Evolutionary conservation across 768 basidiomycete genomes (phyloP), one percentile per base, ranked within the genome.

Genomic region (Hericium alpestre): DNA sequence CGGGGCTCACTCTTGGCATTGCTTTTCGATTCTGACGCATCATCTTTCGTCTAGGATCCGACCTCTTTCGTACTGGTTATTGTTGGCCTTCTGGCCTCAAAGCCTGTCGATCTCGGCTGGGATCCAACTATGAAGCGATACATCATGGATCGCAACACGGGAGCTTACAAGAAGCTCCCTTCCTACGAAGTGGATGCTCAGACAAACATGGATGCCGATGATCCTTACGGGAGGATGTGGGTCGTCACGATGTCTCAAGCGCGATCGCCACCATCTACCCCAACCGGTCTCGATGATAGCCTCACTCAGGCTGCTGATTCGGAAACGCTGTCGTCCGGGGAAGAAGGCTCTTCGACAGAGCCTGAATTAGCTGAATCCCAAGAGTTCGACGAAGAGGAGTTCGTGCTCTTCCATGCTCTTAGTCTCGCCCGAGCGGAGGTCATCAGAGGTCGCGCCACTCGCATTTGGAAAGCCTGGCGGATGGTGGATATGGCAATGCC

Each of bases 401-500:
- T 53, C 38, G 52, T 53, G n/a, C 20, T 53, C 10, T 53, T 32
- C 52, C 52, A 38, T 12, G 52, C 37, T 38, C 18, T 53, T 1
- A 53, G 52, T 37, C 52, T 53, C 4, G 16, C 52, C 4, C 52
- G 52, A 3, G 52, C 25, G 20, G 52, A 53, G 38, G 52, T 53
- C 32, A 37, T 53, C 23, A 27, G 52, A 38, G 52, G 52, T 16
- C 52, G 52, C 22, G 52, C 52, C 52, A 53, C 52, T 25, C 52
- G 52, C 8, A 38, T 53, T 2, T 53, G 52, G 52, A 38, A 37
- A 22, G 52, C 52, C 2, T 53, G 52, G 52, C 20, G 32, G 12
- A 16, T 25, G 23, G 20, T n/a, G 25, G 32, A 53, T 18, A 20
- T 38, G n/a, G 18, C 32, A n/a, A 7, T 20, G 13, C 52, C 37